Percentiles rank a stretch among this genome's conserved stretches.
Evolutionary conservation across 2,329 filamentous ascomycete genomes (phyloP).

Genomic region (Sphaerulina populicola): DNA sequence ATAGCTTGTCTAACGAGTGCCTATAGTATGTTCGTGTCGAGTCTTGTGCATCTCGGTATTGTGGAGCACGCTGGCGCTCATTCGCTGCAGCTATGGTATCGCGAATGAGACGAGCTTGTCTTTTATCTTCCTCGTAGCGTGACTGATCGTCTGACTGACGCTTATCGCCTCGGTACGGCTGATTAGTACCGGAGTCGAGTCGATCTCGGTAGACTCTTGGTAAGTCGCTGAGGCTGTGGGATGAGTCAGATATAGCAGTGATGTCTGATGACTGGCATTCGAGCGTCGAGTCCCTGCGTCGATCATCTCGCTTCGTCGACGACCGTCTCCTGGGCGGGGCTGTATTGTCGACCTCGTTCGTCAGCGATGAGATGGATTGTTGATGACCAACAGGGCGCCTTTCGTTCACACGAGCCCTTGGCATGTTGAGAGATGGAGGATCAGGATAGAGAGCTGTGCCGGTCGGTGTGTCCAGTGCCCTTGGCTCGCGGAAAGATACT

Average conservation of each 20-base stretch:
- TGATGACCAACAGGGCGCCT: slow-evolving; percentile 9
- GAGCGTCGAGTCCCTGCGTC: slow-evolving; percentile 11
- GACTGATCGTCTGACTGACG: not conserved
- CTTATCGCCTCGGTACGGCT: slow-evolving; percentile 5
- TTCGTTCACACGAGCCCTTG: slow-evolving; percentile 18
- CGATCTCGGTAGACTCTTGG: slow-evolving; percentile 11
- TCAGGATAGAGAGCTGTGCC: slow-evolving; percentile 25
- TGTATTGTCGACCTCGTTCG: slow-evolving; percentile 16
- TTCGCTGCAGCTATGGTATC: slow-evolving; percentile 8
- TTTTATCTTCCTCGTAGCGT: slow-evolving; percentile 7
- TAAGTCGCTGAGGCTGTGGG: slow-evolving; percentile 20
- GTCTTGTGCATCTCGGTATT: slow-evolving; percentile 1
- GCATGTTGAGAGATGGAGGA: slow-evolving; percentile 18
- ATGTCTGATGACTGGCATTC: not conserved
- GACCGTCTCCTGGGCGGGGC: slow-evolving; percentile 1
- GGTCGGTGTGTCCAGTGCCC: slow-evolving; percentile 14
- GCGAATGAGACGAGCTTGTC: slow-evolving; percentile 6
- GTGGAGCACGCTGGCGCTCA: slow-evolving; percentile 1
- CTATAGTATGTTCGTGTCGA: slow-evolving; percentile 1
- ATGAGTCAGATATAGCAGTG: slow-evolving; percentile 10
- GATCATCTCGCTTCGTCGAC: slow-evolving; percentile 3
- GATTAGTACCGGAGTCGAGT: slow-evolving; percentile 16
- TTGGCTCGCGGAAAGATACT: slow-evolving; percentile 8
- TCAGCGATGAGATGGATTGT: slow-evolving; percentile 9
- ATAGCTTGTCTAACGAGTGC: slow-evolving; percentile 1